These are phyloP conservation scores for Pelargonium fulgidum DNA, from an alignment of 441 rosid genomes.

Conservation along the genomic window DNA sequence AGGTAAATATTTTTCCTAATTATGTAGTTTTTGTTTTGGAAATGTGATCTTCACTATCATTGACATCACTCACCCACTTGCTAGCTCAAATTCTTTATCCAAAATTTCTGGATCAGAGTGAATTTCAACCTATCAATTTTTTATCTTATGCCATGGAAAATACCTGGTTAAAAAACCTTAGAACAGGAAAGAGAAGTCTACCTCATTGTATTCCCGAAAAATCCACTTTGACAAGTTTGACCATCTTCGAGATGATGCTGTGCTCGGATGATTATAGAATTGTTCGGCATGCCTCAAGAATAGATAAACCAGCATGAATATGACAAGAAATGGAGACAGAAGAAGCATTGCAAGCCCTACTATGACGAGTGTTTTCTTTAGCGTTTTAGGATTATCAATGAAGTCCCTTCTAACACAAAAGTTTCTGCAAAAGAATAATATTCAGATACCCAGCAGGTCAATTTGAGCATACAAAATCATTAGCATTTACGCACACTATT, in stretches of 20 bases:
- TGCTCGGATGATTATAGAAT: conserved; percentile 92
- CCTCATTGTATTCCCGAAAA: conserved; percentile 96
- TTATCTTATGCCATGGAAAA: not conserved
- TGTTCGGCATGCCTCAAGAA: conserved; percentile 97
- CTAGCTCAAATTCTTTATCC: conserved; percentile 3
- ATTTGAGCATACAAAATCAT: not conserved
- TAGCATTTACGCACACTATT: conserved; percentile 5
- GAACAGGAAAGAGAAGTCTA: conserved; percentile 20
- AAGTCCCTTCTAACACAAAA: conserved; percentile 85
- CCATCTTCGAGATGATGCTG: conserved; percentile 97
- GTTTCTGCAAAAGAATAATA: conserved; percentile 50
- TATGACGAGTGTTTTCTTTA: conserved; percentile 79
- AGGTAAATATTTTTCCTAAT: not conserved
- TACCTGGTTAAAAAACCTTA: not conserved
- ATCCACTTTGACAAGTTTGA: conserved; percentile 96
- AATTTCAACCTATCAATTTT: not conserved
- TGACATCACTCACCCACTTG: not conserved
- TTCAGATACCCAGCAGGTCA: conserved; percentile 21
- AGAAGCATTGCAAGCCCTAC: conserved; percentile 90
- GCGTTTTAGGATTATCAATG: conserved; percentile 63
- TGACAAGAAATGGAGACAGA: conserved; percentile 90
- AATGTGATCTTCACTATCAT: not conserved
- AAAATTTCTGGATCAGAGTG: conserved; percentile 6
- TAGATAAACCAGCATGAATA: conserved; percentile 91
- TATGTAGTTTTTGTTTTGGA: not conserved